phyloP scores from a whole-genome alignment of 2,329 filamentous ascomycete genomes.

The Aspergillus latus region DNA sequence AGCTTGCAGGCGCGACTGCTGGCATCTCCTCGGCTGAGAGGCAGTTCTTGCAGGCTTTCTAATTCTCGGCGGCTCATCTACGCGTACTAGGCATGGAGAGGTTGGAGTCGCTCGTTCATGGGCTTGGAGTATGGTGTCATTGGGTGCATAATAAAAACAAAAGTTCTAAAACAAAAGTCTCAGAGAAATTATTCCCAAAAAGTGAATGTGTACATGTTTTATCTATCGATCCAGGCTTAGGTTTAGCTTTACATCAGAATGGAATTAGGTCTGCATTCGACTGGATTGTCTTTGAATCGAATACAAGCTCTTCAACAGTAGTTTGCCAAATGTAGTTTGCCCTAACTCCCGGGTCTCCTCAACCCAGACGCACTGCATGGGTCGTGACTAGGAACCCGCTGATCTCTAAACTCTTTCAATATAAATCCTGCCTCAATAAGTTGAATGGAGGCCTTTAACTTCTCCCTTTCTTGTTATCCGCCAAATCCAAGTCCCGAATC shows the following conservation, averaged over 20 bases:
- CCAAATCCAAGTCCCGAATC: no score
- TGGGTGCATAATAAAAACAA: neutral
- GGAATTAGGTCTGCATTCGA: neutral
- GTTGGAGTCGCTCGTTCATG: no score
- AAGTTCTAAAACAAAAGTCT: neutral
- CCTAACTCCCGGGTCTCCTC: neutral
- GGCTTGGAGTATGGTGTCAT: neutral
- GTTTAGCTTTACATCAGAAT: neutral
- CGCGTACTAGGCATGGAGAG: no score
- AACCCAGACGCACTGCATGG: no score
- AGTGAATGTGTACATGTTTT: neutral
- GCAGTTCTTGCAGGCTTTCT: neutral
- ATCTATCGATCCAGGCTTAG: neutral
- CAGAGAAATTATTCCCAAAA: neutral
- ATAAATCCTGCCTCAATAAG: no score
- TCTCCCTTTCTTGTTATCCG: no score
- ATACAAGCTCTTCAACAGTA: neutral
- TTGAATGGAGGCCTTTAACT: no score
- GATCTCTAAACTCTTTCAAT: no score
- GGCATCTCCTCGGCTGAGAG: neutral
- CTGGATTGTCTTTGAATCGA: neutral
- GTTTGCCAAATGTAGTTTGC: neutral
- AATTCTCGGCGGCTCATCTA: neutral
- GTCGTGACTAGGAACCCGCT: no score
- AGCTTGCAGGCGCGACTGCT: neutral